phyloP scores from a whole-genome alignment of 108 stramenopile species.

The Skeletonema marinoi region DNA sequence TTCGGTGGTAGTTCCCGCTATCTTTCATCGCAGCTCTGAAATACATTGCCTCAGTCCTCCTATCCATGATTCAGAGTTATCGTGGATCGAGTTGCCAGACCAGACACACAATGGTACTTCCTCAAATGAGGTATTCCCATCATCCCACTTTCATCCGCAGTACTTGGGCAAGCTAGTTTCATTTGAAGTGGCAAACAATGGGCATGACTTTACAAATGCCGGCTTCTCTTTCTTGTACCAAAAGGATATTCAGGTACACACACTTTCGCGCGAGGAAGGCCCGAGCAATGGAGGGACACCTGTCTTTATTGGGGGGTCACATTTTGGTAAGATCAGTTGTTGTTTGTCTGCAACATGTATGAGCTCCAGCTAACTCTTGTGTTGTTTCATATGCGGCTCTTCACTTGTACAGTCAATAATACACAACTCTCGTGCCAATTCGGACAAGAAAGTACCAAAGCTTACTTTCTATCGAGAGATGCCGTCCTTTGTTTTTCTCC shows the following conservation, averaged over 20 bases:
- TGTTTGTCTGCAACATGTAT: conserved; percentile 12
- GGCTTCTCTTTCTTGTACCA: conserved; percentile 42
- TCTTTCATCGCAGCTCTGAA: conserved; percentile 44
- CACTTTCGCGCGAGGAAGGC: conserved; percentile 19
- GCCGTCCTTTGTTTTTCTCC: conserved; percentile 51
- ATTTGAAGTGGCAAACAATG: conserved; percentile 74
- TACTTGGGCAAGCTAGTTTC: conserved; percentile 53
- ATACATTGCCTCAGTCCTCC: conserved; percentile 63
- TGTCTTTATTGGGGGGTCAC: conserved; percentile 32
- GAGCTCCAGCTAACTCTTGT: not conserved
- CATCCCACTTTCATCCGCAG: conserved; percentile 65
- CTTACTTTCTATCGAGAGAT: conserved; percentile 38
- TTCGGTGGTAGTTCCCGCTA: conserved; percentile 47
- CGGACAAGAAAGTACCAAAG: conserved; percentile 24
- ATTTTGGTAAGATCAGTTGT: conserved; percentile 51
- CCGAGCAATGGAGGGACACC: conserved; percentile 43
- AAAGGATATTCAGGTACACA: conserved; percentile 30
- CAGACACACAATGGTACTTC: not conserved
- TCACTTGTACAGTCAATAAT: conserved; percentile 21
- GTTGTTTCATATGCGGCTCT: not conserved
- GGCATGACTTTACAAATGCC: conserved; percentile 39
- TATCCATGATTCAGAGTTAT: conserved; percentile 21
- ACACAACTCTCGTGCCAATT: conserved; percentile 41
- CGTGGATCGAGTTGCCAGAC: conserved; percentile 1
- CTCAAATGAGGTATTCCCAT: conserved; percentile 52